These are phyloP conservation scores for Vaccinium corymbosum DNA, from an alignment of 148 eudicot species.

Conservation along the genomic window DNA sequence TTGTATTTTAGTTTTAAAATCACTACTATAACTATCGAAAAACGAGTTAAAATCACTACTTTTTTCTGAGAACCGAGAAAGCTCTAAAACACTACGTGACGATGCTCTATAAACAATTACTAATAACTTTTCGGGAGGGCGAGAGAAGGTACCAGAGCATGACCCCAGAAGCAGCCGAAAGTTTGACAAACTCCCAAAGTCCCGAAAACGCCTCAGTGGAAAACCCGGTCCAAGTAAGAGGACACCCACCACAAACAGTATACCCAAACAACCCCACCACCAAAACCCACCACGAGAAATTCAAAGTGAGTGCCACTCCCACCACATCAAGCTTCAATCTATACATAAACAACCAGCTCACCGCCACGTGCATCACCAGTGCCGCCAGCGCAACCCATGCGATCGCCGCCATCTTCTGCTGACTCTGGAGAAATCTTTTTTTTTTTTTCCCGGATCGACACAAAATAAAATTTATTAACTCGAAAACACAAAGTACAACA, in stretches of 20 bases:
- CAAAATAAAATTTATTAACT: background rate
- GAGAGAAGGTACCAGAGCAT: slow-evolving; percentile 46
- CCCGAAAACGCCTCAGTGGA: slow-evolving; percentile 52
- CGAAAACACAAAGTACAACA: too few species aligned
- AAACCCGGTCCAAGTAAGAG: slow-evolving; percentile 48
- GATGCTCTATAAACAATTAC: too few species aligned
- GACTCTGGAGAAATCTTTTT: slow-evolving; percentile 35
- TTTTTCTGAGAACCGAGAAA: too few species aligned
- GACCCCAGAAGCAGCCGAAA: slow-evolving; percentile 47
- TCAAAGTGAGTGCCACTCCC: slow-evolving; percentile 30
- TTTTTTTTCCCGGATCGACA: background rate
- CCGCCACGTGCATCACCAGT: slow-evolving; percentile 27
- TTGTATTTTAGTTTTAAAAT: too few species aligned
- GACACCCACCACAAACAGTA: slow-evolving; percentile 42
- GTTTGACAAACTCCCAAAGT: slow-evolving; percentile 49
- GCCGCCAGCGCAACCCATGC: slow-evolving; percentile 43
- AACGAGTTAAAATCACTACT: too few species aligned
- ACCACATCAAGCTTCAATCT: slow-evolving; percentile 32
- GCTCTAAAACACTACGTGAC: too few species aligned
- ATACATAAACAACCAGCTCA: slow-evolving; percentile 40
- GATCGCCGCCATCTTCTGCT: slow-evolving; percentile 35
- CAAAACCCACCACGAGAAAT: slow-evolving; percentile 48
- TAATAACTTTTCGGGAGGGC: too few species aligned
- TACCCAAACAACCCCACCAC: slow-evolving; percentile 39
- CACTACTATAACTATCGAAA: too few species aligned